A percentile compares a stretch with the other conserved stretches of the same genome.
These are phyloP conservation scores for Colletotrichum endophyticum DNA, from an alignment of 2,329 filamentous ascomycete genomes.

Conservation along the genomic window DNA sequence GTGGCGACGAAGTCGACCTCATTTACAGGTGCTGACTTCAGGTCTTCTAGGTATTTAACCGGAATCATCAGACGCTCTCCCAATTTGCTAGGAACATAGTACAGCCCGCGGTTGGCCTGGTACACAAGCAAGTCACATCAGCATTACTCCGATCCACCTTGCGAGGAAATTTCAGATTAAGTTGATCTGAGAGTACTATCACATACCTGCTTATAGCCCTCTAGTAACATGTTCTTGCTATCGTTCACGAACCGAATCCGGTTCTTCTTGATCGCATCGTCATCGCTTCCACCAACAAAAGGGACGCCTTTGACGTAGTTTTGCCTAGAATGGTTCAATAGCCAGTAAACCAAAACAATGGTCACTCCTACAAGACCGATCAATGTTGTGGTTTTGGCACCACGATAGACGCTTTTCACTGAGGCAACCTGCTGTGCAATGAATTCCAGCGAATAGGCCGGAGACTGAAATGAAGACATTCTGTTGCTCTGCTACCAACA, in stretches of 20 bases:
- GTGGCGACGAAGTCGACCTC: conserved; percentile 31
- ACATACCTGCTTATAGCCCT: not conserved
- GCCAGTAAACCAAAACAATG: not conserved
- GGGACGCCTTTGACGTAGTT: not conserved
- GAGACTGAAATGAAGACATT: not conserved
- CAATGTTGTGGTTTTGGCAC: not conserved
- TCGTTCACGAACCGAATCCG: not conserved
- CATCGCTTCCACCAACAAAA: not conserved
- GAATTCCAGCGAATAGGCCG: not conserved
- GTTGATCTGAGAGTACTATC: not conserved
- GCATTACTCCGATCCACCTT: not conserved
- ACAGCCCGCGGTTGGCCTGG: not conserved
- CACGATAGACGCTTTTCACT: not conserved
- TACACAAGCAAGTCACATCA: not conserved
- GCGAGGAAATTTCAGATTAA: not conserved
- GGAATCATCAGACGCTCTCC: conserved; percentile 32
- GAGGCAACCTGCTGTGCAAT: not conserved
- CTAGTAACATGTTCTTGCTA: not conserved
- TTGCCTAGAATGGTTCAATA: not conserved
- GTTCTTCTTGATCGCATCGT: not conserved
- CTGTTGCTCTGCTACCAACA: not conserved
- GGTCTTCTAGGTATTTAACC: conserved; percentile 28
- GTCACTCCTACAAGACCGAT: not conserved
- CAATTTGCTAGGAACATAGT: conserved; percentile 29
- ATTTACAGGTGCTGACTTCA: conserved; percentile 27